Evolutionary conservation across 306 rosid genomes (phyloP).

Genomic region (Cucurbita pepo): DNA sequence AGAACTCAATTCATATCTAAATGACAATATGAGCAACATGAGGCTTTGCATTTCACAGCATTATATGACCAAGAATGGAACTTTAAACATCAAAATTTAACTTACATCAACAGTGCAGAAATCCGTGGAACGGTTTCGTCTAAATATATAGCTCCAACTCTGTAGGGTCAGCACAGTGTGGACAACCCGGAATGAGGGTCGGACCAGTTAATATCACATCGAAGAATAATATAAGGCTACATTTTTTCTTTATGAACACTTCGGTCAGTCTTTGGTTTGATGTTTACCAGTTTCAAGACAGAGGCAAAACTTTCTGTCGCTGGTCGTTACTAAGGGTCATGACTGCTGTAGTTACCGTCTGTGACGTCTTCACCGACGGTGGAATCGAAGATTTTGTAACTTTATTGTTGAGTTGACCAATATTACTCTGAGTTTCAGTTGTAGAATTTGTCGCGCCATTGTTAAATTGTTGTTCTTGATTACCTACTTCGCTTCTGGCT

Average conservation of each 20-base stretch:
- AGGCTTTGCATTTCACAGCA: conserved; percentile 53
- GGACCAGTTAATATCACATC: neutral
- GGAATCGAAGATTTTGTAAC: conserved; percentile 26
- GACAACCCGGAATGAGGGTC: conserved; percentile 18
- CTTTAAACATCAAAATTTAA: conserved; percentile 27
- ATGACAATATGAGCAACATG: conserved; percentile 21
- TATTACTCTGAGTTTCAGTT: conserved; percentile 22
- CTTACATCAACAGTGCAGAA: conserved; percentile 26
- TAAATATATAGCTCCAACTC: conserved; percentile 21
- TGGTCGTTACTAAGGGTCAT: conserved; percentile 15
- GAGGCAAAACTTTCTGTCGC: conserved; percentile 17
- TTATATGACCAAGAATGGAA: conserved; percentile 28
- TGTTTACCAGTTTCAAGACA: conserved; percentile 39
- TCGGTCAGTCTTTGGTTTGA: conserved; percentile 27
- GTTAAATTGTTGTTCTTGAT: conserved; percentile 30
- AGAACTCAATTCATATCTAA: conserved; percentile 1
- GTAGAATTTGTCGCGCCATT: conserved; percentile 30
- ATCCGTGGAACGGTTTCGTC: conserved; percentile 25
- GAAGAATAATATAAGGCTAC: conserved; percentile 21
- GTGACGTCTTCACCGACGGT: conserved; percentile 22
- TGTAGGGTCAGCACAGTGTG: conserved; percentile 15
- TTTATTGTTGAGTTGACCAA: conserved; percentile 31
- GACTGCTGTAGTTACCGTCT: conserved; percentile 20
- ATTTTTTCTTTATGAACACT: conserved; percentile 22
- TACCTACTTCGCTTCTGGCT: conserved; percentile 48